Base-by-base conservation (phyloP, 2,329 filamentous ascomycete species). In the Alternaria alternata region DNA sequence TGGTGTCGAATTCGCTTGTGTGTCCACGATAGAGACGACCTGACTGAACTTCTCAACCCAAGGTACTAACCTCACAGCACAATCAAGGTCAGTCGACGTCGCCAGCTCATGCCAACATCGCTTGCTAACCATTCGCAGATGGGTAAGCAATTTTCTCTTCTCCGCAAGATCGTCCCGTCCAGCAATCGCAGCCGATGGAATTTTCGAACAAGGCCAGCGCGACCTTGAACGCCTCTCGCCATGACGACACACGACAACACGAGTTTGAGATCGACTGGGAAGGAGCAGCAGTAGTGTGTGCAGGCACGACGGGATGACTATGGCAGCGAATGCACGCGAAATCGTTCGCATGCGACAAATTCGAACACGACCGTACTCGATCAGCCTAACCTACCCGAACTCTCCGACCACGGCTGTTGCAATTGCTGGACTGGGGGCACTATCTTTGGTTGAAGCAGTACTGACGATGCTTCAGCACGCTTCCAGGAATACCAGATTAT, bases 401-500 rank as follows among this genome's bases (percentile, higher is more conserved):
- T n/a, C 11, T 39, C 20, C 47, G 11, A 43, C 8, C 30, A 41
- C 51, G n/a, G 52, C 42, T 18, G 52, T 63, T 74, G 70, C 74
- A 74, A 76, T 72, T 73, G 71, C 70, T 73, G 69, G 69, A 60
- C 24, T n/a, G 26, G 44, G 26, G 42, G 26, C 49, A 36, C 26
- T 46, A 43, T 28, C 52, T 41, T 34, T 28, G 43, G 49, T 60
- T 16, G 38, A 39, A 54, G 61, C 67, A 61, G 20, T 68, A 68
- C 72, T 76, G 67, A 78, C 73, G 75, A 70, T 69, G 64, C 69
- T 64, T 69, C 84, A 99, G 95, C 94, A 93, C 95, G 95, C 89
- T 94, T 99, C 87, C 92, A 93, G 84, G 95, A 99, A 90, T 99
- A 97, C 90, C 95, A 98, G 90, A 94, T 99, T 88, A 97, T 99